Base-by-base conservation (phyloP, 306 rosid genomes). In the Vicia faba region DNA sequence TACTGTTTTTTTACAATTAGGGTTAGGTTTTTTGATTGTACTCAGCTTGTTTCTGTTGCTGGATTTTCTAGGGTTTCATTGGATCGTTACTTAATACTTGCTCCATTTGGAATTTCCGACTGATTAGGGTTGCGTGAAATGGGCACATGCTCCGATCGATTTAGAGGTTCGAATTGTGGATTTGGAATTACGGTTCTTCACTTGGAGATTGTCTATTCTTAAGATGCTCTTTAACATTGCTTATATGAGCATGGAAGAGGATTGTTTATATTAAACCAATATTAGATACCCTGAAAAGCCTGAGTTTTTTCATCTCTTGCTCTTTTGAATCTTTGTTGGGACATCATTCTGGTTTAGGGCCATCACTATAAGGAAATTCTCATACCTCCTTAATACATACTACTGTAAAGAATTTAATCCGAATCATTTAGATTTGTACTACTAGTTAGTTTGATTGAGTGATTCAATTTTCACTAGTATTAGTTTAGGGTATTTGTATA, bases 221-320 rank as follows among this genome's bases (percentile, higher is more conserved):
- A 72, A 67, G 70, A 61, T 82, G 72, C 58, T 81, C 70, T 69
- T 60, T 61, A 55, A 64, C 70, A 26, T 51, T 41, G 31, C 38
- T 60, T 69, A 19, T 48, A 7, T 76, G 76, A 71, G 83, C 84
- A 82, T 82, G 87, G 96, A 84, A 86, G 82, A 83, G 72, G 88
- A 82, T 82, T 86, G 86, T 33, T 33, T 33, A 33, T 33, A 33
- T 33, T 33, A 33, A 33, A 33, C 38, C 38, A 31, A 31, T 31
- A 31, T 31, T 31, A 31, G 36, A 31, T 31, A 31, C 36, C 36
- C 1, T 31, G 36, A 7, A 31, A 31, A 31, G 36, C 36, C 36
- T 31, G 36, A 31, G 36, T 70, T 35, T 80, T n/a, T 78, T 79
- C 61, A 54, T 66, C 76, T 68, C 67, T 44, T 13, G 40, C 40